These are phyloP conservation scores for Staphylotrichum longicolle DNA, from an alignment of 495 filamentous ascomycete genomes.

Conservation along the genomic window DNA sequence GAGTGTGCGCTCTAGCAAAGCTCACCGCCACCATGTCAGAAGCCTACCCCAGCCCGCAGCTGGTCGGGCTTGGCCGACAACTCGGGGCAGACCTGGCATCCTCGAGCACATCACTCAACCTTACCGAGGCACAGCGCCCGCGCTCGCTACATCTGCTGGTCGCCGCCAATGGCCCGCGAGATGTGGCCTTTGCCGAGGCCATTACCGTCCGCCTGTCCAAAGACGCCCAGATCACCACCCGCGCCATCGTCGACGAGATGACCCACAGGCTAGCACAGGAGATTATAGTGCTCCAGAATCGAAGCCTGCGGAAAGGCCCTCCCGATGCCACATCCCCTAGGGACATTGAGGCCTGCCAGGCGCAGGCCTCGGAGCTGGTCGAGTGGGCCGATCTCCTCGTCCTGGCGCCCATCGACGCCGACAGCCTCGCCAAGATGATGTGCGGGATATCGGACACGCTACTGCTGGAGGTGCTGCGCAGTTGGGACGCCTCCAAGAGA, in stretches of 20 bases:
- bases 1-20: not conserved
- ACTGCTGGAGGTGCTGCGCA: conserved; percentile 68
- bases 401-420: conserved; percentile 78
- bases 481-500: conserved; percentile 81
- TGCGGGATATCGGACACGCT: conserved; percentile 72
- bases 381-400: conserved; percentile 87
- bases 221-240: conserved; percentile 52
- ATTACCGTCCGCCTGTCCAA: conserved; percentile 56
- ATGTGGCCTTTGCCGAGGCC: conserved; percentile 52
- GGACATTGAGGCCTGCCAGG: conserved; percentile 46
- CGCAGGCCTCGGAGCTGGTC: conserved; percentile 66
- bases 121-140: conserved; percentile 38
- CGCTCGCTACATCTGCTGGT: conserved; percentile 50
- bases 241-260: conserved; percentile 54
- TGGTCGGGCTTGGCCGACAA: not conserved
- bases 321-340: conserved; percentile 32
- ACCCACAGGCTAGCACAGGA: conserved; percentile 52
- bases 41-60: conserved; percentile 14
- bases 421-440: conserved; percentile 78
- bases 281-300: conserved; percentile 50
- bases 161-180: conserved; percentile 51
- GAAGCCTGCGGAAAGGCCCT: conserved; percentile 31
- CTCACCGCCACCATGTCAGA: conserved; percentile 18
- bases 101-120: conserved; percentile 38
- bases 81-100: conserved; percentile 19